Evolutionary conservation across 1,284 basidiomycete species (phyloP), one percentile per base, ranked within the genome.

Genomic region (Austroboletus olivaceoglutinosus): DNA sequence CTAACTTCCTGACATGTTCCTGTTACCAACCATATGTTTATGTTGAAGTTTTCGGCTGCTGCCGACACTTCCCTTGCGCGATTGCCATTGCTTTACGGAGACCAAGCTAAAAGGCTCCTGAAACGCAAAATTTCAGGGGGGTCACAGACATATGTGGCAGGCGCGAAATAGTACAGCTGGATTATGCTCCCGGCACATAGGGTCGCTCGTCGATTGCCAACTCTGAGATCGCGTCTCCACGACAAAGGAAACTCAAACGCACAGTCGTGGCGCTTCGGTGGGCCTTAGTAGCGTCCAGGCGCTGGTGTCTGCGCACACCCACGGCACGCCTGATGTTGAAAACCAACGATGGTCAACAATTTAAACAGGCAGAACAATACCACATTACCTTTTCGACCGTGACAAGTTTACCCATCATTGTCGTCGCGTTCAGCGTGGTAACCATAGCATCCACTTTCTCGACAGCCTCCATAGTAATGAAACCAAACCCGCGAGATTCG

Each of bases 401-500:
- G 48, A 95, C 78, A 30, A 78, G 76, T 73, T 94, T 94, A 54
- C 94, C 96, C 74, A 88, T 85, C 43, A 97, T 71, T 51, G 93
- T 91, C 52, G 87, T 86, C 42, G 83, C 82, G 69, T 93, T 89
- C 59, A 98, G 75, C 10, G 85, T 87, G 30, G 87, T 82, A 59
- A 98, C 86, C 45, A 91, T 93, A 45, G 89, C 89, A 48, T 95
- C 90, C 6, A 94, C 96, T 63, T 97, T 94, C 59, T 93, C 91
- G 38, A 64, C 70, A 31, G 81, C 80, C 68, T 93, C 91, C 86
- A 96, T 95, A 50, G 93, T 98, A 64, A 99, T 96, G 71, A 99
- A 99, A 40, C 93, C 96, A 63, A 99, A 98, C 34, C 95, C 96
- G 65, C 96, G 91, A 49, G 93, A 94, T 66, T 98, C 95, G 63